Conservation (phyloP, 164 flowering plant genomes). For the Liriodendron chinense region DNA sequence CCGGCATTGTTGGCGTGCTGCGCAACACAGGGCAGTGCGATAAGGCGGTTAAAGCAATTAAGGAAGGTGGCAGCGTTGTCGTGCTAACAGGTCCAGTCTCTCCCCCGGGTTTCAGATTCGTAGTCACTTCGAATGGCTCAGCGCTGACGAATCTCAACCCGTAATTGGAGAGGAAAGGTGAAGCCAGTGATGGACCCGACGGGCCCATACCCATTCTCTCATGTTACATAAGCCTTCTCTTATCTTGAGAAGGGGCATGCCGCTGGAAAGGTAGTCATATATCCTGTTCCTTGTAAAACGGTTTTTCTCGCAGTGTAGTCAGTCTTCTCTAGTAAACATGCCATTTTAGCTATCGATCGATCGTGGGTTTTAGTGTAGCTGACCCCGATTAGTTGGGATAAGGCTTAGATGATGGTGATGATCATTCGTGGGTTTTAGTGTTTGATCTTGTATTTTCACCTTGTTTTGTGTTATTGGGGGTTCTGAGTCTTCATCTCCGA, state of each 20-base stretch:
- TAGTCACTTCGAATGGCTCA: conserved; percentile 76
- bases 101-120: conserved; percentile 86
- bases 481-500: too few species aligned
- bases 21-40: conserved; percentile 81
- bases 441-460: too few species aligned
- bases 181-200: conserved; percentile 40
- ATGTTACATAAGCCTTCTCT: conserved; percentile 71
- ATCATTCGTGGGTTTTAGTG: too few species aligned
- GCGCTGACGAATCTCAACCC: conserved; percentile 74
- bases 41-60: conserved; percentile 69
- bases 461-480: too few species aligned
- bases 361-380: too few species aligned
- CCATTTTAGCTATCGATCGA: not conserved
- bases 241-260: conserved; percentile 70
- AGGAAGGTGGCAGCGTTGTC: conserved; percentile 93
- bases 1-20: too few species aligned
- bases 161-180: conserved; percentile 73
- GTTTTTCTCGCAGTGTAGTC: not conserved
- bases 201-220: conserved; percentile 62
- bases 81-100: conserved; percentile 68
- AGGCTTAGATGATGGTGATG: too few species aligned
- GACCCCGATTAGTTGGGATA: too few species aligned
- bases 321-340: not conserved
- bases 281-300: conserved; percentile 60
- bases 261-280: conserved; percentile 77